These are phyloP conservation scores for Graphilbum ipis-grandicollis DNA, from an alignment of 2,329 filamentous ascomycete genomes.

Conservation along the genomic window DNA sequence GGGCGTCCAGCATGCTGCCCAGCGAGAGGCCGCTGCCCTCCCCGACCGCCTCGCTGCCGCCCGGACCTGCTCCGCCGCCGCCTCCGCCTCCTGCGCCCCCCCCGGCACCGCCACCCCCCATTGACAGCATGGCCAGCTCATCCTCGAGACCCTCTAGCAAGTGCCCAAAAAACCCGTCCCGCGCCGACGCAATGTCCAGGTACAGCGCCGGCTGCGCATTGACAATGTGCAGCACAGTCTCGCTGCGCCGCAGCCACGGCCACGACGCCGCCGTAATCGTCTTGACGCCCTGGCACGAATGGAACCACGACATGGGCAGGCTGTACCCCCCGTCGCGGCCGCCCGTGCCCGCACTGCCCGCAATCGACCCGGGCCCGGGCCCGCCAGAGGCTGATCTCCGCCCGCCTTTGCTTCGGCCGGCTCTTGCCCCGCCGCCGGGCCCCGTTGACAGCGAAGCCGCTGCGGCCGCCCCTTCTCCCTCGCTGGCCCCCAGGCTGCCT, in stretches of 20 bases:
- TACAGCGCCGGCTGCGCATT: conserved; percentile 46
- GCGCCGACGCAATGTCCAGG: conserved; percentile 35
- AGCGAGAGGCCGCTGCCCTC: no score
- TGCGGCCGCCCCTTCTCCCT: no score
- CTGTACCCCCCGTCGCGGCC: conserved; percentile 23
- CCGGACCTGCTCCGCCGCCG: no score
- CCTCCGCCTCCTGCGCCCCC: not conserved
- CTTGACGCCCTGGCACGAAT: conserved; percentile 50
- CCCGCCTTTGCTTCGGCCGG: no score
- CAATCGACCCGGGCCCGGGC: not conserved
- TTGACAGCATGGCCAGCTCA: conserved; percentile 23
- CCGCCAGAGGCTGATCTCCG: no score
- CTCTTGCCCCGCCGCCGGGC: no score
- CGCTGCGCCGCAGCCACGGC: conserved; percentile 43
- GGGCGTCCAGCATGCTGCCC: no score
- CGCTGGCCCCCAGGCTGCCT: no score
- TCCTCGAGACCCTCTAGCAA: conserved; percentile 40
- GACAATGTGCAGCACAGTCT: conserved; percentile 41
- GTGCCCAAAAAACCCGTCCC: conserved; percentile 41
- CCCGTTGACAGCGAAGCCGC: no score
- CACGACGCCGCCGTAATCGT: conserved; percentile 46
- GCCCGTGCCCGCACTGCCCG: not conserved
- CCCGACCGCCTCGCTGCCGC: no score
- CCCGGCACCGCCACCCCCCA: not conserved
- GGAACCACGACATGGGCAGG: conserved; percentile 47